Conservation (phyloP, 306 rosid genomes). For the Glycyrrhiza uralensis region DNA sequence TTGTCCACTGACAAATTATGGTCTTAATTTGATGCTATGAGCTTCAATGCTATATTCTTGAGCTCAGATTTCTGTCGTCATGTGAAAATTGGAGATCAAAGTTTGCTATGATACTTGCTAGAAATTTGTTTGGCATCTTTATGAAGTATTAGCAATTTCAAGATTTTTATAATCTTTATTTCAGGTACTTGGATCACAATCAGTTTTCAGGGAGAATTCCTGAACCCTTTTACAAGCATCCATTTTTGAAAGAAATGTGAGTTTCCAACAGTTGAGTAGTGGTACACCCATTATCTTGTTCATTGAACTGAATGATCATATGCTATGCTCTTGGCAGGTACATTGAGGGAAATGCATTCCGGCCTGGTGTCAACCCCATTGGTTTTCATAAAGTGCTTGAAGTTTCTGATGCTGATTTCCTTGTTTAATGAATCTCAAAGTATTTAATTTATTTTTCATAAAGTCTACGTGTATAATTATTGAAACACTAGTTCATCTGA, state of each 20-base stretch:
- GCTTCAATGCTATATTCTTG: neutral
- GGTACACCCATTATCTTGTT: neutral
- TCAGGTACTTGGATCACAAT: conserved; percentile 95
- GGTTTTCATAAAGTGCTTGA: conserved; percentile 90
- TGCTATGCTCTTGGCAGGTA: conserved; percentile 46
- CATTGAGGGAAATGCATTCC: conserved; percentile 83
- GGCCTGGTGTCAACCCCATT: conserved; percentile 79
- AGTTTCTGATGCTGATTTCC: conserved; percentile 85
- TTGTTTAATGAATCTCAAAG: conserved; percentile 48
- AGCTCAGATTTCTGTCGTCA: neutral
- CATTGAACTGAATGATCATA: conserved; percentile 11
- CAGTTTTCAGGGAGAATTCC: conserved; percentile 97
- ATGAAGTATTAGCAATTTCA: neutral
- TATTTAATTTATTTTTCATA: conserved; percentile 20
- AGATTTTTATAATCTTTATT: neutral
- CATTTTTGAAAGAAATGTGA: conserved; percentile 95
- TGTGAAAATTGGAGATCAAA: neutral
- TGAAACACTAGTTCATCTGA: conserved; percentile 34
- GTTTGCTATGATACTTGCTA: neutral
- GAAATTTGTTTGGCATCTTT: conserved; percentile 12
- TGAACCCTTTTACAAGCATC: conserved; percentile 84
- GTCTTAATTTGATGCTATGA: conserved; percentile 1
- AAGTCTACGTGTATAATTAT: conserved; percentile 38
- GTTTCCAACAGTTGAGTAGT: conserved; percentile 28
- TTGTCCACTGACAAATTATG: neutral